Base-by-base conservation (phyloP, 306 rosid genomes). In the Prunus davidiana region DNA sequence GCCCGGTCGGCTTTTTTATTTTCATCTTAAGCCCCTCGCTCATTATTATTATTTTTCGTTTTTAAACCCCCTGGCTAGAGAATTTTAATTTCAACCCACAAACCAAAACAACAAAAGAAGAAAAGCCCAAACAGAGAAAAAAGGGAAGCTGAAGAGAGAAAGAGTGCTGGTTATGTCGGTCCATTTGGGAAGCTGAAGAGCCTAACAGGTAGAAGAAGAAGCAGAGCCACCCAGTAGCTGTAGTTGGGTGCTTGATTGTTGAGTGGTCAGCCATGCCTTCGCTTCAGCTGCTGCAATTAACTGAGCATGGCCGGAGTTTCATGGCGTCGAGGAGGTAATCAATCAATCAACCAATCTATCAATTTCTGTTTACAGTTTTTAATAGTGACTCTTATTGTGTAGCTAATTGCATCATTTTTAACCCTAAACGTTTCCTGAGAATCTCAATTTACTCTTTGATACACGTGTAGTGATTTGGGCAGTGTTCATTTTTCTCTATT, bases 251-350 rank as follows among this genome's bases (percentile, higher is more conserved):
- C 74, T 16, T 74, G 47, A 25, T 64, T 45, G 20, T 72, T 71
- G 28, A n/a, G 30, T 12, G 75, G 32, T 56, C 14, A 58, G 63
- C 83, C 71, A 91, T 95, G 99, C 84, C 96, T 79, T 90, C 97
- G 81, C 99, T 90, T 85, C 97, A 95, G 74, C 86, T 92, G 72
- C 84, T 96, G 89, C 91, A 92, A 68, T 86, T 96, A 81, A 96
- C 97, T 61, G 82, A 84, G 78, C 92, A 82, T 79, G 98, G 99
- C 79, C 93, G 84, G 76, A 76, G 75, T 75, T 84, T 90, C 76
- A 85, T 91, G 85, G 89, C 99, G 66, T 89, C 97, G n/a, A 91
- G 91, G 84, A 92, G 99, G 97, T 95, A 27, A 16, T 14, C 62
- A 2, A 28, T 51, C 68, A 8, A 28, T 28, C 41, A 60, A 60